Evolutionary conservation across 306 rosid species (phyloP), one percentile per base, ranked within the genome.

Genomic region (Purshia tridentata): DNA sequence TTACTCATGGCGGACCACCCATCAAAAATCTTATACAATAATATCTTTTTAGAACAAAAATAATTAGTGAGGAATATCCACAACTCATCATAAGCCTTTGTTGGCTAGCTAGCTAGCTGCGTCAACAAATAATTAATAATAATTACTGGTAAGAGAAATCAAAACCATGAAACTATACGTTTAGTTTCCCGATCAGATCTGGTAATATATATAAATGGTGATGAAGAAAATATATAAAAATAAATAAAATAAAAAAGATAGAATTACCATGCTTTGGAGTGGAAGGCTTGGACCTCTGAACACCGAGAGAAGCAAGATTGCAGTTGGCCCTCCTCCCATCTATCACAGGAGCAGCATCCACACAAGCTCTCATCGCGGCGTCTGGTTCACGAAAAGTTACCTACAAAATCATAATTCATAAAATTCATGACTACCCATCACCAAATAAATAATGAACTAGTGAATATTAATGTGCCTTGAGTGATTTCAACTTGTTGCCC

Each of bases 231-330:
- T 44, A 62, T 29, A 29, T 65, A 67, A 6, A 6, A 16, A 37
- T 44, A n/a, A 58, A 71, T 50, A n/a, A n/a, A n/a, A n/a, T 19
- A 11, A 16, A 4, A 14, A 29, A 39, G 0, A 2, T 37, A 18
- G 3, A 47, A 6, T 37, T 76, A 82, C 97, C 98, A 76, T 88
- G 94, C 70, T 94, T 93, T 40, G 99, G 99, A 8, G 99, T 94
- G 9, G 99, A 94, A 80, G 99, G 99, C 86, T 94, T 94, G 84
- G 99, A 91, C 88, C 99, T 87, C 86, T 94, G 99, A 67, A 92
- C 96, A 54, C 99, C 99, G 81, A 91, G 77, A 80, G 99, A 94
- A 83, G 99, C 99, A 54, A 94, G 99, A 77, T 94, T 94, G 88
- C 99, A 94, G 46, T 94, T 94, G 23, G 99, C 99, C 77, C 96